phyloP scores from a whole-genome alignment of 2,329 filamentous ascomycete species.

The Colletotrichum sp. region DNA sequence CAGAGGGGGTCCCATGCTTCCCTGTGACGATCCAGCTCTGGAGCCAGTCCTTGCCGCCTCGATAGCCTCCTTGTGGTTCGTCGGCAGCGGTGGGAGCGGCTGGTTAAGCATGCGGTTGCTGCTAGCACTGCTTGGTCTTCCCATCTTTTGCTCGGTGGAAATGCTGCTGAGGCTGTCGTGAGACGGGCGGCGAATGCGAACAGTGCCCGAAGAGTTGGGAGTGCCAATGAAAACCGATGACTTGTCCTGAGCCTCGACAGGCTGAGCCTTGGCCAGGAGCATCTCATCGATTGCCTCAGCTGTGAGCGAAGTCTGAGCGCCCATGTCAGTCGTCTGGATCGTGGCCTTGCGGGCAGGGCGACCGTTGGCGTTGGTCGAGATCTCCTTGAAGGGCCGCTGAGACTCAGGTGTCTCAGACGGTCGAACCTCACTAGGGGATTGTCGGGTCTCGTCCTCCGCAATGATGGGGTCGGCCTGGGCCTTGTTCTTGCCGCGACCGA shows the following conservation, averaged over 20 bases:
- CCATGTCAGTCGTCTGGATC: slow-evolving; percentile 66
- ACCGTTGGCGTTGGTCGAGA: slow-evolving; percentile 62
- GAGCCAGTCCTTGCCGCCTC: slow-evolving; percentile 74
- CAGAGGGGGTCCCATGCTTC: slow-evolving; percentile 82
- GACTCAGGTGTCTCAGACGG: slow-evolving; percentile 57
- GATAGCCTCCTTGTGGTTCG: slow-evolving; percentile 84
- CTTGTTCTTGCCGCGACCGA: slow-evolving; percentile 49
- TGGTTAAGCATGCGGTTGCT: slow-evolving; percentile 60
- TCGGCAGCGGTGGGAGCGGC: slow-evolving; percentile 73
- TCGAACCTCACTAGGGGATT: slow-evolving; percentile 49
- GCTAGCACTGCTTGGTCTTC: slow-evolving; percentile 74
- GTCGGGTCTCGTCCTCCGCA: slow-evolving; percentile 69
- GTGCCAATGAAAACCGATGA: slow-evolving; percentile 37
- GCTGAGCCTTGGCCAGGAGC: slow-evolving; percentile 57
- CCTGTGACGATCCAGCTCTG: slow-evolving; percentile 59
- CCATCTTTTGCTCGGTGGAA: slow-evolving; percentile 15
- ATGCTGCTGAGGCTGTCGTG: slow-evolving; percentile 56
- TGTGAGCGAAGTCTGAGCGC: slow-evolving; percentile 85
- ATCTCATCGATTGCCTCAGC: slow-evolving; percentile 81
- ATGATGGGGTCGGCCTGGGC: slow-evolving; percentile 51
- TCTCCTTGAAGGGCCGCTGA: slow-evolving; percentile 63
- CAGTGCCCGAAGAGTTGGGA: slow-evolving; percentile 42
- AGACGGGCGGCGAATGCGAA: slow-evolving; percentile 48
- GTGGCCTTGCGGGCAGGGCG: slow-evolving; percentile 43
- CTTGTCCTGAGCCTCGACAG: slow-evolving; percentile 37